Base-by-base conservation (phyloP, 2,329 filamentous ascomycete genomes). In the Rutstroemia sp. region DNA sequence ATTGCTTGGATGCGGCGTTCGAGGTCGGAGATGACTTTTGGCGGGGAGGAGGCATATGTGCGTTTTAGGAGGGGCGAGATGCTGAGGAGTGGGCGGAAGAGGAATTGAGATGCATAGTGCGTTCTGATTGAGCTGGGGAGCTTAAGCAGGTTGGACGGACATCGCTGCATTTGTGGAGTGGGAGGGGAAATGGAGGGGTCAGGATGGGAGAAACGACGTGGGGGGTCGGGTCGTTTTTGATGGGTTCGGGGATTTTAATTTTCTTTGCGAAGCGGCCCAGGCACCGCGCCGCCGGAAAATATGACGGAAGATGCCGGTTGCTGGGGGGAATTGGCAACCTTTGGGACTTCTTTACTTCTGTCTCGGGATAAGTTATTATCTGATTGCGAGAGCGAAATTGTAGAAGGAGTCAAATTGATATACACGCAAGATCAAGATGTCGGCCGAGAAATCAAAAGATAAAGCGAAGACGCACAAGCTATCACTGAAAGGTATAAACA, bases 391-490 rank as follows among this genome's bases (percentile, higher is more conserved):
- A 17, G 9, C 9, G 27, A 30, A 30, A 30, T 30, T 30, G 27
- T 30, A 30, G 27, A 10, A 30, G 27, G 4, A 30, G 3, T 30
- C 27, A 2, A 30, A 48, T 17, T 12, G 17, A 14, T 17, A 49
- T 1, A 30, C 12, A n/a, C 21, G 30, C 44, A 46, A 49, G 52
- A 38, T 17, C 42, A 63, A 58, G 25, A 70, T 68, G 65, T 65
- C 68, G 49, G 60, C 48, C 30, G 61, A 66, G 55, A 62, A 57
- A 53, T 64, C 78, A 50, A 84, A 83, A 72, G 81, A 85, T 68
- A 91, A 91, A 68, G 89, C 89, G 64, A 96, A 96, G 74, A 84
- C 91, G 59, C 94, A 99, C 77, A 97, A 96, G 78, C 82, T 99
- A 61, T 89, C 92, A 39, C 79, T 96, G 60, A 92, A 91, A 73